Base-by-base conservation (phyloP, 2,329 filamentous ascomycete species). In the Pezicula radicicola region DNA sequence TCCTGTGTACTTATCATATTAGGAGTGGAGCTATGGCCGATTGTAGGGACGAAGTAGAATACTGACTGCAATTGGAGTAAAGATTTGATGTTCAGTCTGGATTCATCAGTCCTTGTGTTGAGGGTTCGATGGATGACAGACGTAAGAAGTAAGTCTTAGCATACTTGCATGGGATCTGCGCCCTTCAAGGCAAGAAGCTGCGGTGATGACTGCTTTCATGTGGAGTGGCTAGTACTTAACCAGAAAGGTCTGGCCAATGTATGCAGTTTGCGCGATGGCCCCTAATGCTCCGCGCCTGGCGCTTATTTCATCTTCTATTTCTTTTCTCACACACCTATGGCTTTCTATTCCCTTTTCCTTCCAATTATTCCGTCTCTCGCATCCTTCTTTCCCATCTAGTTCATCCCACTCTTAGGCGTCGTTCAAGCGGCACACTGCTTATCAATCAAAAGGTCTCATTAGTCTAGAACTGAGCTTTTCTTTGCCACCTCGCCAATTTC, bases 1-100 rank as follows among this genome's bases (percentile, higher is more conserved):
- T 59, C 58, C 60, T 64, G 58, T 65, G 63, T 65, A 65, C 55
- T 64, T 65, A 65, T 64, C 60, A 63, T 58, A 37, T 45, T 52
- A 45, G 51, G 49, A 51, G 50, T 42, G 40, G 25, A 39, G 36
- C 16, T 36, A 12, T 41, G 56, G 57, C 40, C 35, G 49, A 45
- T 50, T 53, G 59, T 52, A 52, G 49, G 30, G 27, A 50, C 53
- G 52, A 53, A 45, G 51, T 50, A 50, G 42, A 46, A 56, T 53
- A 60, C 51, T 50, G 42, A 57, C 55, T 57, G 54, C 49, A 52
- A 59, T 61, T 58, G 53, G 54, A 58, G 54, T 50, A 63, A 45
- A 51, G 45, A 61, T 59, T 60, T 60, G 52, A 54, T 57, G 52
- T 55, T 57, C 51, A 53, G 18, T 13, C 25, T 25, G 25, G 4